Evolutionary conservation across 2,329 filamentous ascomycete species (phyloP).

Genomic region (Trichoderma sp.): DNA sequence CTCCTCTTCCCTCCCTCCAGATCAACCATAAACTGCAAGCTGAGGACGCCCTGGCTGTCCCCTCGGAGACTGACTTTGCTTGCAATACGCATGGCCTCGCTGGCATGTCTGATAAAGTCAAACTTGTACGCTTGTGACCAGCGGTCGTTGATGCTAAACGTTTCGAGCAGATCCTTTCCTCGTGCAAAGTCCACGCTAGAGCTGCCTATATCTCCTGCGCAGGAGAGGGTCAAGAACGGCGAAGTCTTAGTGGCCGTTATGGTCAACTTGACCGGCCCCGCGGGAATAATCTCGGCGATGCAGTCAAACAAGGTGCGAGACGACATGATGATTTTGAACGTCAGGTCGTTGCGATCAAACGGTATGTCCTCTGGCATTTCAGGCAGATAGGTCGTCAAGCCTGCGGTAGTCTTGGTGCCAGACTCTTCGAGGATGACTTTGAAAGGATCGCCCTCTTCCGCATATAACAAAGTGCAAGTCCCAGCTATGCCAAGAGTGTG

Average conservation of each 20-base stretch:
- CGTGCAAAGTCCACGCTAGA: constrained; percentile 68
- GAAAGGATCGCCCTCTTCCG: constrained; percentile 72
- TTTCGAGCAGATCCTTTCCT: constrained; percentile 70
- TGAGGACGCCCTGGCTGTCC: constrained; percentile 86
- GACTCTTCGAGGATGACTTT: constrained; percentile 84
- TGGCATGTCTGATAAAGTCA: constrained; percentile 78
- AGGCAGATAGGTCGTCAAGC: constrained; percentile 83
- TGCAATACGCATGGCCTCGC: constrained; percentile 88
- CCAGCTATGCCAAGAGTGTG: constrained; percentile 81
- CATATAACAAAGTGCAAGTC: constrained; percentile 81
- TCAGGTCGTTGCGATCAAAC: constrained; percentile 75
- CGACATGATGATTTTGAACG: constrained; percentile 95
- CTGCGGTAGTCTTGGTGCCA: constrained; percentile 84
- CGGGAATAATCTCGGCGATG: constrained; percentile 67
- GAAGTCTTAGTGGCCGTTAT: constrained; percentile 64
- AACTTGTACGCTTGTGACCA: constrained; percentile 82
- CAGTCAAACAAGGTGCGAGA: constrained; percentile 71
- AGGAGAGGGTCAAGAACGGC: constrained; percentile 76
- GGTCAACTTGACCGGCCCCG: constrained; percentile 71
- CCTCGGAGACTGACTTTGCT: constrained; percentile 90
- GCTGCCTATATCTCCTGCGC: constrained; percentile 56
- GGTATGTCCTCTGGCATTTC: constrained; percentile 79
- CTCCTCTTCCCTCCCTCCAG: constrained; percentile 68
- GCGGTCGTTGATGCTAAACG: constrained; percentile 63
- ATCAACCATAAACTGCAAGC: constrained; percentile 95